Evolutionary conservation across 2,329 filamentous ascomycete species (phyloP), one percentile per base, ranked within the genome.

Genomic region (Cladosporium oxysporum): DNA sequence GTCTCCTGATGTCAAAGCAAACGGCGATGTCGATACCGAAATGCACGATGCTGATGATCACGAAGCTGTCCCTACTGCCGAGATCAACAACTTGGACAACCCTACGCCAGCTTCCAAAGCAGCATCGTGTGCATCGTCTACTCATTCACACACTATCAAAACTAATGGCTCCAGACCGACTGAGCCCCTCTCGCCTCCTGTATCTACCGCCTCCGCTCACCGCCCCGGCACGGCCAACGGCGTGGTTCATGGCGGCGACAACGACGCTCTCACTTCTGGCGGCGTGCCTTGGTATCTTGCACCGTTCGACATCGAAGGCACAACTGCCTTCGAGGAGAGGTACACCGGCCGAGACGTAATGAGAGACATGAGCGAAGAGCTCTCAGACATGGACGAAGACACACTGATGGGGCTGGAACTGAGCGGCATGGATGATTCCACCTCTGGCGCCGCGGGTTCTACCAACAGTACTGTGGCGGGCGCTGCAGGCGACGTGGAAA

Each of bases 321-420:
- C 92, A 0, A 94, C 90, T 0, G 87, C 94, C 11, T 83, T 91
- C 64, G 90, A 90, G 69, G 91, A 94, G 78, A 84, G 88, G 62
- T 92, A 89, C 83, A 88, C 86, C 0, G 91, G 89, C 1, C 85
- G 89, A 37, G 90, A 93, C 64, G 87, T 90, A n/a, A 81, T 87
- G 70, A 83, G 87, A 33, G 86, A 84, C 16, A 88, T 94, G 78
- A 96, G 91, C 72, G 93, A 97, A 77, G 74, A 76, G 63, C 83
- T 97, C 26, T 96, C 91, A 65, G 94, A 97, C 75, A 88, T 97
- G 76, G 93, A 96, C 72, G 93, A 97, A 70, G 93, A 96, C 61
- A 92, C 94, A 79, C 83, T 97, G 66, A 89, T 91, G 72, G 91
- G 90, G 58, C 70, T 78, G 21, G 63, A 60, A 35, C 10, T 55